Evolutionary conservation across 2,329 filamentous ascomycete genomes (phyloP).

Genomic region (Diaporthe humulicola): DNA sequence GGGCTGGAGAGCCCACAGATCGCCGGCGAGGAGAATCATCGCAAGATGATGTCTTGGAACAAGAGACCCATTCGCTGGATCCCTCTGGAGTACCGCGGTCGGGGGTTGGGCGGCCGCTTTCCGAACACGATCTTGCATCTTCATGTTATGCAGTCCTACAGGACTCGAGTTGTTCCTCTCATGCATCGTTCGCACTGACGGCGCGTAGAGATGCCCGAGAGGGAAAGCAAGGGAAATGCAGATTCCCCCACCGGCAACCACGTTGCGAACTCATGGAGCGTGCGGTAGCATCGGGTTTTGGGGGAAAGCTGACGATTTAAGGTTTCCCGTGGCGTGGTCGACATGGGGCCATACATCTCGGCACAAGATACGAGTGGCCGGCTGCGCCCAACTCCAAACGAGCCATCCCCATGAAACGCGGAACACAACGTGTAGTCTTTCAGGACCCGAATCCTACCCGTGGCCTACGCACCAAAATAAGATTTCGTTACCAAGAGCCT

Average conservation of each 20-base stretch:
- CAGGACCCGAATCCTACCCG: neutral
- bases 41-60: neutral
- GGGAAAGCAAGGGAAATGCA: neutral
- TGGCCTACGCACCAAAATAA: neutral
- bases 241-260: neutral
- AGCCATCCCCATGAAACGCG: constrained; percentile 21
- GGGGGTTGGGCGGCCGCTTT: too few species aligned
- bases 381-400: constrained; percentile 19
- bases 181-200: neutral
- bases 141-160: neutral
- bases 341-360: neutral
- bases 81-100: neutral
- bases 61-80: neutral
- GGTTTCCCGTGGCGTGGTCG: constrained; percentile 18
- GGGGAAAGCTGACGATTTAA: neutral
- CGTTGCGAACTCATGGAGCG: constrained; percentile 20
- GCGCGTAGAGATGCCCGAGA: neutral
- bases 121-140: neutral
- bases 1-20: neutral
- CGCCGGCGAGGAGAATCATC: neutral
- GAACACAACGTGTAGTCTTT: neutral
- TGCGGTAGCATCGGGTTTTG: neutral
- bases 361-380: constrained; percentile 14
- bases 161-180: neutral
- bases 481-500: neutral